Conservation (phyloP, 768 basidiomycete genomes). For the Suillus spraguei region DNA sequence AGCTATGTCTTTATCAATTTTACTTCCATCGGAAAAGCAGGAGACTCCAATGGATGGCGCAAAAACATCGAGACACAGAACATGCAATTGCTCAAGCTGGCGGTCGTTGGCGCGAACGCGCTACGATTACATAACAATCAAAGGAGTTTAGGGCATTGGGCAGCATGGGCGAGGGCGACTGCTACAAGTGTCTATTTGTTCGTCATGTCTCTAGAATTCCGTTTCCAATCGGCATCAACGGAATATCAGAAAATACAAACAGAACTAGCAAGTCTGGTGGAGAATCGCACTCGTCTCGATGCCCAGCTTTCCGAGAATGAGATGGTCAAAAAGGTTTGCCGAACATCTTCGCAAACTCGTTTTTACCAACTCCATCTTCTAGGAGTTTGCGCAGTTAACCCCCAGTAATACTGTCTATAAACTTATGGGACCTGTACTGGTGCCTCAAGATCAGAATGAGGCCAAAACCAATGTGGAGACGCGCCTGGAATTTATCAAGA, state of each 20-base stretch:
- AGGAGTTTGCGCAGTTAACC: constrained; percentile 85
- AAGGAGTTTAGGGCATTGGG: background rate
- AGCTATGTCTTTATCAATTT: too few relatives aligned
- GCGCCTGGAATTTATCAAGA: constrained; percentile 83
- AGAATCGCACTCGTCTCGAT: constrained; percentile 85
- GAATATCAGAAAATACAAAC: constrained; percentile 84
- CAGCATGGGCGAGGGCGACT: background rate
- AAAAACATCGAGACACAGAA: too few relatives aligned
- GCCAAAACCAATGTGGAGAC: constrained; percentile 89
- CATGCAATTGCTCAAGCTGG: too few relatives aligned
- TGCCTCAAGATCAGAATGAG: constrained; percentile 86
- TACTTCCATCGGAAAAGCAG: too few relatives aligned
- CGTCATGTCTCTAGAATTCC: constrained; percentile 56
- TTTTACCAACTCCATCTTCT: constrained; percentile 13
- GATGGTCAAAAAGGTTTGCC: constrained; percentile 78
- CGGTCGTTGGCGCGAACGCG: too few relatives aligned
- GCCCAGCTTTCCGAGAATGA: constrained; percentile 92
- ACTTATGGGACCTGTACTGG: constrained; percentile 86
- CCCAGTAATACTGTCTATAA: constrained; percentile 86
- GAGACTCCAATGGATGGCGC: too few relatives aligned
- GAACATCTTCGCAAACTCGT: background rate
- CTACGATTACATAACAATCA: constrained; percentile 1
- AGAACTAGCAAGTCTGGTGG: constrained; percentile 73
- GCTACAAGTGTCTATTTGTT: constrained; percentile 7
- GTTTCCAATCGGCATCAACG: constrained; percentile 65